phyloP scores from a whole-genome alignment of 2,329 filamentous ascomycete species.

The Fusarium siculi region DNA sequence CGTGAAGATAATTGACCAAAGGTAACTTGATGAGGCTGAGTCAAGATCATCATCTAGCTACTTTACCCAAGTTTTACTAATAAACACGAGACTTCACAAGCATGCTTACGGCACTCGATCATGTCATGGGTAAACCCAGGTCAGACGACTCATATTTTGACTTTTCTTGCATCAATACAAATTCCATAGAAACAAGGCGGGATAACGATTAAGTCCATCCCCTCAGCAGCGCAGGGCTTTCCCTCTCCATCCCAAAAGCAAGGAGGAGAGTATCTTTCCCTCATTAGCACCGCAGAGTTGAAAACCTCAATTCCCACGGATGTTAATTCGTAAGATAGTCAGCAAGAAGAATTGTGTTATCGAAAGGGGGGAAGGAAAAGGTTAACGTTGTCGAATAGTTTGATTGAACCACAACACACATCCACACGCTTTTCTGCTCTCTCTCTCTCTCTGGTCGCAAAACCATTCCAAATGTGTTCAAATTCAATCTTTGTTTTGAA shows the following conservation, averaged over 20 bases:
- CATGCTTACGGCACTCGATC: conserved; percentile 31
- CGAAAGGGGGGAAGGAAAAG: conserved; percentile 17
- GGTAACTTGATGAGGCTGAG: no score
- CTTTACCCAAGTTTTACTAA: background rate
- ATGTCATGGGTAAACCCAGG: conserved; percentile 35
- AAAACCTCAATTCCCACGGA: conserved; percentile 50
- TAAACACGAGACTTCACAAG: background rate
- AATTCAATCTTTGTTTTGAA: conserved; percentile 23
- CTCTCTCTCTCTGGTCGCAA: conserved; percentile 26
- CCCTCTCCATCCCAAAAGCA: conserved; percentile 69
- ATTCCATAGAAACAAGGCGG: conserved; percentile 56
- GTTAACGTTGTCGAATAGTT: conserved; percentile 40
- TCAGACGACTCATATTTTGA: conserved; percentile 42
- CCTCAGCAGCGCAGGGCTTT: conserved; percentile 96
- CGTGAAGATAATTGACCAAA: background rate
- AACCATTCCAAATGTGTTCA: conserved; percentile 20
- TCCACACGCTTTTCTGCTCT: conserved; percentile 32
- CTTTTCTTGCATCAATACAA: conserved; percentile 43
- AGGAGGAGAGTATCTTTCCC: conserved; percentile 93
- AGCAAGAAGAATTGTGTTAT: conserved; percentile 37
- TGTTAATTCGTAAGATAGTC: conserved; percentile 36
- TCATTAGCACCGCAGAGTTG: conserved; percentile 87
- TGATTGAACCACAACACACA: conserved; percentile 40
- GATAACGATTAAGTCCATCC: conserved; percentile 91
- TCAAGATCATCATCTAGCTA: no score